These are phyloP conservation scores for Kwoniella sp. DNA, from an alignment of 768 basidiomycete species.

Conservation along the genomic window DNA sequence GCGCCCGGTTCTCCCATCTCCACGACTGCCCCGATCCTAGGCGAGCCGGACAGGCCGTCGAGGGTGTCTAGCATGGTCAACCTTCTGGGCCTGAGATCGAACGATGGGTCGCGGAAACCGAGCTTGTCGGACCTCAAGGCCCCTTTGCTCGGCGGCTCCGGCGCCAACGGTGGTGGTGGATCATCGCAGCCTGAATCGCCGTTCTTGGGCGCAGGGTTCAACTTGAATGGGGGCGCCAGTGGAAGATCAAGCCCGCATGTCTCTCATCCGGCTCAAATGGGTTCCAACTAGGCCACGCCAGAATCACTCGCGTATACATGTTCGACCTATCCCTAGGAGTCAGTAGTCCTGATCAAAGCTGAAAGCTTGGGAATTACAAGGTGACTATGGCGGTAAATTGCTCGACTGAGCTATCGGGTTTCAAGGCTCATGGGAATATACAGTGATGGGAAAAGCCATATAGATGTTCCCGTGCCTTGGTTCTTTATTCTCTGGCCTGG, in stretches of 20 bases:
- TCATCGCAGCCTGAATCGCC: slow-evolving; percentile 16
- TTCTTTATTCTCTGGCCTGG: no score
- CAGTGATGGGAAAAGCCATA: no score
- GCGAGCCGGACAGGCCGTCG: slow-evolving; percentile 49
- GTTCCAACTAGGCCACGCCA: neutral
- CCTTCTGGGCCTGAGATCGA: slow-evolving; percentile 39
- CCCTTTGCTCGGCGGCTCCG: neutral
- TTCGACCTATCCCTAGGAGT: no score
- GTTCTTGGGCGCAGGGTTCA: neutral
- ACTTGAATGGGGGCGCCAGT: slow-evolving; percentile 8
- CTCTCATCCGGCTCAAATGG: slow-evolving; percentile 7
- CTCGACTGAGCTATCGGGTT: no score
- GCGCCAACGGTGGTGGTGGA: neutral
- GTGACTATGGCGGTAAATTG: no score
- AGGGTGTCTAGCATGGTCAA: slow-evolving; percentile 47
- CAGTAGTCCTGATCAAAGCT: no score
- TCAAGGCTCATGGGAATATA: no score
- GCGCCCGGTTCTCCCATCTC: slow-evolving; percentile 51
- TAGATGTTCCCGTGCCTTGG: no score
- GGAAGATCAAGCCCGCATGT: slow-evolving; percentile 1
- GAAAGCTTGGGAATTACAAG: no score
- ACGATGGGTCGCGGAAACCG: slow-evolving; percentile 16
- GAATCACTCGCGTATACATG: no score
- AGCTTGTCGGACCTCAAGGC: slow-evolving; percentile 13
- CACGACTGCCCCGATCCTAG: slow-evolving; percentile 50